phyloP scores from a whole-genome alignment of 1,284 basidiomycete species.

The Athelia sp. region DNA sequence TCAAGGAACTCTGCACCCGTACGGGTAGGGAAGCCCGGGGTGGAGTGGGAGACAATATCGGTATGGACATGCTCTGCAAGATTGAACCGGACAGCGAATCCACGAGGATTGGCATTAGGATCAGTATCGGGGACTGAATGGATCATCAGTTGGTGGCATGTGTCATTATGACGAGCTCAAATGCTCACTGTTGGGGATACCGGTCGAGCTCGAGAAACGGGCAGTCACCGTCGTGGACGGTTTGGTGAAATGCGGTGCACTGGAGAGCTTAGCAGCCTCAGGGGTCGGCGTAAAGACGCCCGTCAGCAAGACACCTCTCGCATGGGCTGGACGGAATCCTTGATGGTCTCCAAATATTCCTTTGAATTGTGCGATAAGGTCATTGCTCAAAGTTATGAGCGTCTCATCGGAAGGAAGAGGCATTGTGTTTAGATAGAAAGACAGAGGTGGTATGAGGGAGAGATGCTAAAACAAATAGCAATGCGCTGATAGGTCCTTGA shows the following conservation, averaged over 20 bases:
- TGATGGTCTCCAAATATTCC: constrained; percentile 13
- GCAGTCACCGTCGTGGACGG: constrained; percentile 11
- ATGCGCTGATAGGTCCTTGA: no score
- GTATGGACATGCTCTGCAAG: constrained; percentile 9
- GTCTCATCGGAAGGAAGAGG: constrained; percentile 13
- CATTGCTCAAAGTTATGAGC: constrained; percentile 9
- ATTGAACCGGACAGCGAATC: constrained; percentile 12
- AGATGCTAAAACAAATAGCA: no score
- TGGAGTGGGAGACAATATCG: constrained; percentile 12
- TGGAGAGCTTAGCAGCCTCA: constrained; percentile 11
- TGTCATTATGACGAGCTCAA: no score
- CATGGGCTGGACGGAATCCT: constrained; percentile 14
- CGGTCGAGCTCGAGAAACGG: constrained; percentile 16
- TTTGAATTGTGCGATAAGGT: constrained; percentile 12
- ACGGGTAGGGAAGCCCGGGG: constrained; percentile 12
- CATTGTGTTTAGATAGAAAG: no score
- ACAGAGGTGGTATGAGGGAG: no score
- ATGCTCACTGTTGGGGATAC: no score
- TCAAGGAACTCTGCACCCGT: constrained; percentile 14
- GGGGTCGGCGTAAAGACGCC: constrained; percentile 12
- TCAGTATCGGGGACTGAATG: constrained; percentile 15
- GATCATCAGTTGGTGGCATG: no score
- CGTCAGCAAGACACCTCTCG: constrained; percentile 12
- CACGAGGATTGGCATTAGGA: constrained; percentile 15
- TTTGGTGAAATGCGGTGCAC: constrained; percentile 11